A percentile compares a stretch with the other conserved stretches of the same genome.
Evolutionary conservation across 1,284 basidiomycete genomes (phyloP).

Genomic region (Microbotryum silenes-acaulis): DNA sequence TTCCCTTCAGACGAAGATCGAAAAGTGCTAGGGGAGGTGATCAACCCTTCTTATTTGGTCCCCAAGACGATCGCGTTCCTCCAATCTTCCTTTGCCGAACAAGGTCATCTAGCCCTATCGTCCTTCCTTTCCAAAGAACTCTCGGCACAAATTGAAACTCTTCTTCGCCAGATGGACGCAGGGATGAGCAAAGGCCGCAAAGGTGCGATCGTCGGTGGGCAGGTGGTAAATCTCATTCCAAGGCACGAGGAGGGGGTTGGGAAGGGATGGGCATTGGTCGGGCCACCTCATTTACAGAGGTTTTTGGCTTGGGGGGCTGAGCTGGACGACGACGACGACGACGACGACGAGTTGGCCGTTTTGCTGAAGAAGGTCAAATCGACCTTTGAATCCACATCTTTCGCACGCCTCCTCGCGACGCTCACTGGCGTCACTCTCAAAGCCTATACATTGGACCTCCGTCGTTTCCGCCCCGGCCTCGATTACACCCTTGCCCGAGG

Average conservation of each 20-base stretch:
- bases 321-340: background rate
- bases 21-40: conserved; percentile 50
- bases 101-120: conserved; percentile 85
- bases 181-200: conserved; percentile 8
- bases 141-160: conserved; percentile 55
- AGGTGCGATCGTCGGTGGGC: conserved; percentile 5
- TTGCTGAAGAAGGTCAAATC: conserved; percentile 47
- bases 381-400: conserved; percentile 73
- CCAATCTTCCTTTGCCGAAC: conserved; percentile 71
- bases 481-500: conserved; percentile 93
- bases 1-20: conserved; percentile 25
- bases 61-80: conserved; percentile 71
- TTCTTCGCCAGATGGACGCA: conserved; percentile 20
- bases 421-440: conserved; percentile 71
- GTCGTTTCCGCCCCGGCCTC: conserved; percentile 83
- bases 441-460: conserved; percentile 64
- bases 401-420: conserved; percentile 79
- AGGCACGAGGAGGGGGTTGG: conserved; percentile 51
- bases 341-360: conserved; percentile 45
- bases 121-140: conserved; percentile 64
- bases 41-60: conserved; percentile 86
- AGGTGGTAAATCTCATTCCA: conserved; percentile 47
- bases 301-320: conserved; percentile 57
- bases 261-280: conserved; percentile 63
- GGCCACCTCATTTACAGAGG: conserved; percentile 90